phyloP scores from a whole-genome alignment of 2,329 filamentous ascomycete species.

The Decorospora gaudefroyi region DNA sequence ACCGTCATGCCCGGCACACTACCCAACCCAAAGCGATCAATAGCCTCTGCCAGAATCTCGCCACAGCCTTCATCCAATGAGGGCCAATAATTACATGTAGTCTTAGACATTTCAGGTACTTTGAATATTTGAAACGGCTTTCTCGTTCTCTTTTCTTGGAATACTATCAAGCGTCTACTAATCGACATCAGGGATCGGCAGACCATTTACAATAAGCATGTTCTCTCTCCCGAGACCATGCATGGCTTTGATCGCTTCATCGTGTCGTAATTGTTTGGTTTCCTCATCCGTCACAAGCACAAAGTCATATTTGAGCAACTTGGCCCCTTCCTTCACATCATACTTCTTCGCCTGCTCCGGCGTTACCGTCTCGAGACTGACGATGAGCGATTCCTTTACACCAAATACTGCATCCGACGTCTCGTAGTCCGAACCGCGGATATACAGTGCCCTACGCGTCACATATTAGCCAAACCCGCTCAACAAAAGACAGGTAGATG shows the following conservation, averaged over 20 bases:
- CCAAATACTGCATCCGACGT: constrained; percentile 84
- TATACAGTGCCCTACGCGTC: constrained; percentile 74
- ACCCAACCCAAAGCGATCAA: constrained; percentile 62
- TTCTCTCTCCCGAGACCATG: constrained; percentile 64
- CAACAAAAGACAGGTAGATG: not conserved
- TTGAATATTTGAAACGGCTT: no score
- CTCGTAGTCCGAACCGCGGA: constrained; percentile 79
- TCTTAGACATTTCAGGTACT: no score
- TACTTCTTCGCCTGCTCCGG: constrained; percentile 49
- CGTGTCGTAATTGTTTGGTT: constrained; percentile 66
- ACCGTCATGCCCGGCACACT: constrained; percentile 61
- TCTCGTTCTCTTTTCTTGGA: no score
- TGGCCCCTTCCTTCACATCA: constrained; percentile 64
- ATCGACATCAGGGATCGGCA: constrained; percentile 74
- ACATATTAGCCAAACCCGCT: constrained; percentile 1
- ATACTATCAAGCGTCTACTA: constrained; percentile 27
- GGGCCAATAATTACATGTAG: no score
- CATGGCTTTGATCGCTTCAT: constrained; percentile 69
- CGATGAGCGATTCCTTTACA: constrained; percentile 75
- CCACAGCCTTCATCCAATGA: constrained; percentile 61
- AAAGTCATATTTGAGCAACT: constrained; percentile 73
- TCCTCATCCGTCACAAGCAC: constrained; percentile 74
- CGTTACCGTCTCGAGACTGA: constrained; percentile 35
- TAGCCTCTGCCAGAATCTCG: constrained; percentile 59
- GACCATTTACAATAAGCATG: constrained; percentile 74